phyloP scores from a whole-genome alignment of 192 early-diverging fungal species.

The Haplosporangium gracile region DNA sequence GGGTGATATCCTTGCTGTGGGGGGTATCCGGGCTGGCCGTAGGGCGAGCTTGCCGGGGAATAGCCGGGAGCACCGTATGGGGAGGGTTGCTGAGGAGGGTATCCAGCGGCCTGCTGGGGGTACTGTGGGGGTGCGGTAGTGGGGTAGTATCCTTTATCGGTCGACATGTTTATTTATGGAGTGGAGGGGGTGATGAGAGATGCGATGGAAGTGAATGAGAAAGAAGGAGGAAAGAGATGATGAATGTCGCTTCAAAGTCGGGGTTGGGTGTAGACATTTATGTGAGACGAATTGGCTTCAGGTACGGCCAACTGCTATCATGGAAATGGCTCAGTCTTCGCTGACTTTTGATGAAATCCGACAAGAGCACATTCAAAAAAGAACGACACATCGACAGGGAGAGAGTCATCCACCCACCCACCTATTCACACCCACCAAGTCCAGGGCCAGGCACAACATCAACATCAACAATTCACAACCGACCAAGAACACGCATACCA shows the following conservation, averaged over 20 bases:
- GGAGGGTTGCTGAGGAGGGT: neutral
- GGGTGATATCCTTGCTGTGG: conserved; percentile 3
- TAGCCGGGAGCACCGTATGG: neutral
- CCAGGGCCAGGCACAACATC: too few species aligned
- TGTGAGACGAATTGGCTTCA: neutral
- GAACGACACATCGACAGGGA: too few species aligned
- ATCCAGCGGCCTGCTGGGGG: conserved; percentile 26
- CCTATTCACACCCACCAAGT: too few species aligned
- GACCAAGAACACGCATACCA: neutral
- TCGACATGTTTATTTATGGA: conserved; percentile 1
- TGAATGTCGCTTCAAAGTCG: neutral
- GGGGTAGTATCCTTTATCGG: conserved; percentile 43
- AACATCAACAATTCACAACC: neutral
- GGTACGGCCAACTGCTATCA: neutral
- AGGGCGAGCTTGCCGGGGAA: neutral
- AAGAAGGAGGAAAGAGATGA: neutral
- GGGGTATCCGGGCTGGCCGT: neutral
- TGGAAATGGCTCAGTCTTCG: neutral
- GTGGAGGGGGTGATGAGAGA: neutral
- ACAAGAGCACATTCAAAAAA: too few species aligned
- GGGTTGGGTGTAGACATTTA: neutral
- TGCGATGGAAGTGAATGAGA: neutral
- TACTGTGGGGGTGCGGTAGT: conserved; percentile 33
- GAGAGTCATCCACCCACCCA: too few species aligned
- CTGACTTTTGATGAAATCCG: too few species aligned